These are phyloP conservation scores for Chaetothyriales sp. DNA, from an alignment of 2,329 filamentous ascomycete species.

Conservation along the genomic window DNA sequence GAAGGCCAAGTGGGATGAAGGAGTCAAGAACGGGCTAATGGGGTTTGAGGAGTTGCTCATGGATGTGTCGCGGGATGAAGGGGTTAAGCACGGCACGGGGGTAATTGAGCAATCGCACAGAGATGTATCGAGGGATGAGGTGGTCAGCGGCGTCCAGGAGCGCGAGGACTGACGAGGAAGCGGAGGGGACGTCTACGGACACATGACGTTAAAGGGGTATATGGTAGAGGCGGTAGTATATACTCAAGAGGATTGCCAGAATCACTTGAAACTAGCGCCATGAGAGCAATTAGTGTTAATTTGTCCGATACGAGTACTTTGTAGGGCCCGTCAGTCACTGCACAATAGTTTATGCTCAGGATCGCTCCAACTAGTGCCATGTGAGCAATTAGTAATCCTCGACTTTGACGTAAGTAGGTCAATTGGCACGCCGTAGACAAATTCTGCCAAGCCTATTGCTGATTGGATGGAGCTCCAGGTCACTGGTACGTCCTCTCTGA, in stretches of 20 bases:
- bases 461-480: background rate
- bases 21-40: background rate
- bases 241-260: no score
- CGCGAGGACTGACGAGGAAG: background rate
- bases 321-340: no score
- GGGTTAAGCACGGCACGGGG: background rate
- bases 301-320: no score
- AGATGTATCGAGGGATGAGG: background rate
- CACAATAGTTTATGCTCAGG: no score
- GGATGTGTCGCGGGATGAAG: background rate
- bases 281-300: no score
- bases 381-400: no score
- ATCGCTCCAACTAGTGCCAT: no score
- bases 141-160: background rate
- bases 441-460: background rate
- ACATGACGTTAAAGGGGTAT: no score
- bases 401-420: background rate
- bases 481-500: background rate
- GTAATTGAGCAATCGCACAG: background rate
- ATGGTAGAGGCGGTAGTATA: no score
- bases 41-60: background rate
- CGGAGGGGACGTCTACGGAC: background rate
- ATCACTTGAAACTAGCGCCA: no score
- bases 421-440: background rate
- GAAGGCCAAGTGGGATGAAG: conserved; percentile 13